Conservation (phyloP, 306 rosid genomes). For the Arachis hypogaea region DNA sequence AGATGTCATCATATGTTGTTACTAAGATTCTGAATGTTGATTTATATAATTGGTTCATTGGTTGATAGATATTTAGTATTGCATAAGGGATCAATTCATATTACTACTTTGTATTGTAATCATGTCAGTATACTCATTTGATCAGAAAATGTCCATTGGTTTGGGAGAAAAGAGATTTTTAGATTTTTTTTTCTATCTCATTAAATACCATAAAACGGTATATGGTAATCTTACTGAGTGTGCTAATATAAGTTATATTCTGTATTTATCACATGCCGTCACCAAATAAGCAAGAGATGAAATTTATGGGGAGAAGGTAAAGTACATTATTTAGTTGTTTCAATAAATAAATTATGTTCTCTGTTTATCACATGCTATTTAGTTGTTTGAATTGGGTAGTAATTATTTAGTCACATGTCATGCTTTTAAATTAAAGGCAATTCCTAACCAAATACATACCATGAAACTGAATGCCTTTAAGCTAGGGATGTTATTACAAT, state of each 20-base stretch:
- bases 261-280: constrained; percentile 26
- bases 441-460: too few relatives aligned
- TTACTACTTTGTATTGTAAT: background rate
- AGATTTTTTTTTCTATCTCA: background rate
- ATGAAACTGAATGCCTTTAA: too few relatives aligned
- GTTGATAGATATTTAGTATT: constrained; percentile 16
- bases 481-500: too few relatives aligned
- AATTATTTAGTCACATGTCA: too few relatives aligned
- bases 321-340: constrained; percentile 42
- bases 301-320: constrained; percentile 54
- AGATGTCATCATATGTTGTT: constrained; percentile 11
- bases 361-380: too few relatives aligned
- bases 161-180: background rate
- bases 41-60: background rate
- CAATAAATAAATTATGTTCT: too few relatives aligned
- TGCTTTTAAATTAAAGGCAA: too few relatives aligned
- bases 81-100: constrained; percentile 18
- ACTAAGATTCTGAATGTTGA: constrained; percentile 1
- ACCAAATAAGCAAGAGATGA: constrained; percentile 66
- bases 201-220: background rate
- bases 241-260: constrained; percentile 22
- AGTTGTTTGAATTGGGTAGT: too few relatives aligned
- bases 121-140: constrained; percentile 7
- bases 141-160: constrained; percentile 11
- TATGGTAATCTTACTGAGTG: constrained; percentile 28